Base-by-base conservation (phyloP, 2,329 filamentous ascomycete genomes). In the Cryphonectria naterciae region DNA sequence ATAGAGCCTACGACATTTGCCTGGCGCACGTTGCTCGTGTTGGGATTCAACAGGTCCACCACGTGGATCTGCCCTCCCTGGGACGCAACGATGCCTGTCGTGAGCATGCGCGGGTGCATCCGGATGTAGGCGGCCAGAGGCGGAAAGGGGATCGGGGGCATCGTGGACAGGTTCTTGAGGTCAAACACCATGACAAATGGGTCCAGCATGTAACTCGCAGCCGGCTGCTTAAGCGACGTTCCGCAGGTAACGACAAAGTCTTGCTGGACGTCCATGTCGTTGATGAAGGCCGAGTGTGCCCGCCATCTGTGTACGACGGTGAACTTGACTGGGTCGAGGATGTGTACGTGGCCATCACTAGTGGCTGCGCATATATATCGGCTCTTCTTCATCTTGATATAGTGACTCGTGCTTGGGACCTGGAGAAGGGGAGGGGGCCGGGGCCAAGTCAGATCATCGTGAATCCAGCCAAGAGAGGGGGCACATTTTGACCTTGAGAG, bases 221-320 rank as follows among this genome's bases (percentile, higher is more conserved):
- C 89, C 74, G 93, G 86, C 77, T 95, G 94, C 75, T 95, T 89
- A 35, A 94, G 87, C 1, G 95, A 97, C 81, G 93, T 97, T 49
- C 96, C 96, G 80, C 96, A 99, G 5, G 96, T 98, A 32, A 98
- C 92, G 68, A 99, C 90, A 75, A 96, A 96, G 79, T 98, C 95
- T 77, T 96, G 93, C 78, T 96, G 93, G 11, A 95, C 94, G 82
- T 99, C 96, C 93, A 99, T 98, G 79, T 98, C 95, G 80, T 94
- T 97, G 79, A 99, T 93, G 67, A 91, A 89, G 11, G 93, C 93
- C 1, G 92, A 91, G 78, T 99, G 96, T 0, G 95, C 94, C 78
- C 93, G 93, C 93, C 96, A 99, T 15, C 89, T 89, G 79, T 95
- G 97, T 75, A 96, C 85, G 6, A 97, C 87, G 58, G 89, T 87